A percentile compares a stretch with the other conserved stretches of the same genome.
Conservation (phyloP, 2,329 filamentous ascomycete genomes). For the Trichoderma aggressivum region DNA sequence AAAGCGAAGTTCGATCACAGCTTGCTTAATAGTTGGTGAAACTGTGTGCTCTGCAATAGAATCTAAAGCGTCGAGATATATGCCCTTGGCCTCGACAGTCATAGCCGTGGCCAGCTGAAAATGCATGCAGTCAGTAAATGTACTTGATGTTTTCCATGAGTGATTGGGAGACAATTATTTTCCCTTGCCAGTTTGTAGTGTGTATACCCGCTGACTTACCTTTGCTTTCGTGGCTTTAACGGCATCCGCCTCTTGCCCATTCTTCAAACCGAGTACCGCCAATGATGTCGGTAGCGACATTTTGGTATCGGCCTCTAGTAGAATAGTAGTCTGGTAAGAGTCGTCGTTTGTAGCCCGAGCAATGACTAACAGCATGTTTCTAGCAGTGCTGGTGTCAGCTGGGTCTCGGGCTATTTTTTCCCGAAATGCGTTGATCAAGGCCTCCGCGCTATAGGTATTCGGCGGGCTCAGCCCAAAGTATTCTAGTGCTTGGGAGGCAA, state of each 20-base stretch:
- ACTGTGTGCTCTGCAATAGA: constrained; percentile 33
- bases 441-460: constrained; percentile 35
- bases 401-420: constrained; percentile 33
- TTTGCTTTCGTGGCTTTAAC: constrained; percentile 29
- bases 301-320: constrained; percentile 35
- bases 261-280: constrained; percentile 28
- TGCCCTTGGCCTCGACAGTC: constrained; percentile 29
- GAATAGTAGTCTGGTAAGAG: constrained; percentile 32
- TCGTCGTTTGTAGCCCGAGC: constrained; percentile 35
- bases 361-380: constrained; percentile 35
- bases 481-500: constrained; percentile 33
- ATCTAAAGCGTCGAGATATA: constrained; percentile 36
- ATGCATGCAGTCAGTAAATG: not conserved
- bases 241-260: constrained; percentile 13
- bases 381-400: constrained; percentile 30
- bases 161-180: not conserved
- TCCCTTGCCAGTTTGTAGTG: not conserved
- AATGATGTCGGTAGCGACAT: constrained; percentile 37
- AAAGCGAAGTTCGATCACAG: constrained; percentile 27
- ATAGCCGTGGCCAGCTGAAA: constrained; percentile 28
- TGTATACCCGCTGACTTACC: constrained; percentile 22
- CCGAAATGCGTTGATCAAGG: constrained; percentile 36
- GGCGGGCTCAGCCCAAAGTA: constrained; percentile 36
- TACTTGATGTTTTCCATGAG: too few relatives aligned
- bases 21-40: constrained; percentile 26